A percentile compares a stretch with the other conserved stretches of the same genome.
Evolutionary conservation across 495 filamentous ascomycete genomes (phyloP).

Genomic region (Ascobolus immersus): DNA sequence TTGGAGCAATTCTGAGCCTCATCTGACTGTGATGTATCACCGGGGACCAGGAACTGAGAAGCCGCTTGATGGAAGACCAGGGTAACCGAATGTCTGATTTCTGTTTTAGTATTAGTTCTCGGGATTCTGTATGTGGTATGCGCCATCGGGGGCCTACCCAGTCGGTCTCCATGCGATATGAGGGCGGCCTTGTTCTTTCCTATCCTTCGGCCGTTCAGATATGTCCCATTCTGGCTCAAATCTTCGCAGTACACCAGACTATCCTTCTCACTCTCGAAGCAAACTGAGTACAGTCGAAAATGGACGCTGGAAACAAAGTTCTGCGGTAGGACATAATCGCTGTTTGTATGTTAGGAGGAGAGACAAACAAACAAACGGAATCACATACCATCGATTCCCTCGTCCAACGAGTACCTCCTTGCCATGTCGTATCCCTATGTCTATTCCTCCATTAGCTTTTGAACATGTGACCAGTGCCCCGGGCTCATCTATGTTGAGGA

Average conservation of each 20-base stretch:
- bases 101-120: neutral
- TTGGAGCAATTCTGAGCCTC: conserved; percentile 13
- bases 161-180: conserved; percentile 22
- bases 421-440: neutral
- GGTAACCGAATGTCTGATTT: conserved; percentile 4
- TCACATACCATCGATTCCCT: neutral
- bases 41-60: neutral
- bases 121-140: neutral
- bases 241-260: conserved; percentile 30
- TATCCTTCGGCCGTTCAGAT: conserved; percentile 21
- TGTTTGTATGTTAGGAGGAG: neutral
- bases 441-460: neutral
- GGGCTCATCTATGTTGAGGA: neutral
- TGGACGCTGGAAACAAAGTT: conserved; percentile 18
- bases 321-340: neutral
- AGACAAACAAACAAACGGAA: neutral
- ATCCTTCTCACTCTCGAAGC: conserved; percentile 21
- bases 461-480: neutral
- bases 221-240: conserved; percentile 23
- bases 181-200: conserved; percentile 19
- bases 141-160: conserved; percentile 10
- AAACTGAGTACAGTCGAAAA: conserved; percentile 24
- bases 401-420: neutral
- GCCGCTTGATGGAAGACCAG: conserved; percentile 8
- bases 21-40: neutral